A percentile compares a stretch with the other conserved stretches of the same genome.
These are phyloP conservation scores for Naganishia randhawae DNA, from an alignment of 768 basidiomycete genomes.

Conservation along the genomic window DNA sequence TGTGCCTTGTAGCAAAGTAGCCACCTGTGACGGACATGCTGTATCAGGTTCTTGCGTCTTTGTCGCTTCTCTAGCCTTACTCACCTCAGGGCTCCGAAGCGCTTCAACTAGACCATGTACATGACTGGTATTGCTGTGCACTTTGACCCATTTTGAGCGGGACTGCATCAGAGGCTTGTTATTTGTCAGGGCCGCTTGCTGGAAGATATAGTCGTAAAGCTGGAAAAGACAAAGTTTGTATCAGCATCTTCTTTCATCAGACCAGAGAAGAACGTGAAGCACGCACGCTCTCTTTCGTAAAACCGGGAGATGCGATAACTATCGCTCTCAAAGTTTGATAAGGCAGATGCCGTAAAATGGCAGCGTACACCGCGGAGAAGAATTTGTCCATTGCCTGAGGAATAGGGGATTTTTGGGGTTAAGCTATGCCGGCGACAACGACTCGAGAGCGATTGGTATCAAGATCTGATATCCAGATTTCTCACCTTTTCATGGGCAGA, in stretches of 20 bases:
- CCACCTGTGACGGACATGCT: not conserved
- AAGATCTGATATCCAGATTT: not conserved
- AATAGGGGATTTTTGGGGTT: not conserved
- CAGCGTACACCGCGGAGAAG: constrained; percentile 76
- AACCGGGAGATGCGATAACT: constrained; percentile 94
- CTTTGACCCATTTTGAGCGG: constrained; percentile 78
- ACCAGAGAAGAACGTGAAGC: not conserved
- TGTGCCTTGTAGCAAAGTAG: constrained; percentile 55
- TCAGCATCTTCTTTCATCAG: not conserved
- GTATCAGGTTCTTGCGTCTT: not conserved
- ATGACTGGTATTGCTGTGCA: constrained; percentile 88
- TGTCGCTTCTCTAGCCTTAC: not conserved
- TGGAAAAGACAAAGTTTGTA: constrained; percentile 5
- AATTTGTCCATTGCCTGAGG: constrained; percentile 68
- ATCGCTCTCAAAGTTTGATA: constrained; percentile 78
- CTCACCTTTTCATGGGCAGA: constrained; percentile 79
- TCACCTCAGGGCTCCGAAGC: constrained; percentile 86
- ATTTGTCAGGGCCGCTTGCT: constrained; percentile 69
- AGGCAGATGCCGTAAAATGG: constrained; percentile 86
- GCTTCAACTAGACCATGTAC: constrained; percentile 94
- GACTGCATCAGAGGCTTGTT: constrained; percentile 79
- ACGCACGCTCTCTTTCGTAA: constrained; percentile 78
- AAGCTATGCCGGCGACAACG: not conserved
- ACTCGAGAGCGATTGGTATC: no score
- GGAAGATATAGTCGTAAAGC: constrained; percentile 69